phyloP scores from a whole-genome alignment of 352 stramenopile species.

The Nothophytophthora sp. region DNA sequence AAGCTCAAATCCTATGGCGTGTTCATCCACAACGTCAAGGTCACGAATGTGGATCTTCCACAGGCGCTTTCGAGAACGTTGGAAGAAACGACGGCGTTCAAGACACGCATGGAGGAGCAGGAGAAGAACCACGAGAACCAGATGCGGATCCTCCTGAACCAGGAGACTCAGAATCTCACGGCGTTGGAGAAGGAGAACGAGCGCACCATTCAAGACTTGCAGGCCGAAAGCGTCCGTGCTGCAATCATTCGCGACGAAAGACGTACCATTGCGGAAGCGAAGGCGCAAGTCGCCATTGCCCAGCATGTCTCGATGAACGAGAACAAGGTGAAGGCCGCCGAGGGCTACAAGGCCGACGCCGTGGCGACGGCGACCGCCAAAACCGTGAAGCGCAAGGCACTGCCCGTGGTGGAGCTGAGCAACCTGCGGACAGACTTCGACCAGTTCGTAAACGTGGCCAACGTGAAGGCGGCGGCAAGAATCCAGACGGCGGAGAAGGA shows the following conservation, averaged over 20 bases:
- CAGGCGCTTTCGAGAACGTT: constrained; percentile 60
- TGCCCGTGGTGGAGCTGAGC: constrained; percentile 56
- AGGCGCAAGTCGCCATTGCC: constrained; percentile 73
- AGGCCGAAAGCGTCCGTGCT: constrained; percentile 64
- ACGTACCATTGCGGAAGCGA: constrained; percentile 71
- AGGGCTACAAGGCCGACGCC: constrained; percentile 69
- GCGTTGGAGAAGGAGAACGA: constrained; percentile 82
- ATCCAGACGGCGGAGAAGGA: constrained; percentile 69
- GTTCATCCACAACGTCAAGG: constrained; percentile 89
- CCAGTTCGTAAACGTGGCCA: constrained; percentile 66
- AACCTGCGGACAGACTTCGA: constrained; percentile 64
- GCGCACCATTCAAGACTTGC: constrained; percentile 70
- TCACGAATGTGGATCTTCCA: constrained; percentile 85
- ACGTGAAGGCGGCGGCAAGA: constrained; percentile 57
- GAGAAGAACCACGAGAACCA: constrained; percentile 91
- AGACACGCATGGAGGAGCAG: constrained; percentile 88
- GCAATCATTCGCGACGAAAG: constrained; percentile 81
- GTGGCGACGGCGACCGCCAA: constrained; percentile 51
- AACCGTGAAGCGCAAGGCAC: constrained; percentile 60
- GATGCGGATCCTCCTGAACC: constrained; percentile 78
- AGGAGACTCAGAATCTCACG: constrained; percentile 84
- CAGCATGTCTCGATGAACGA: constrained; percentile 51
- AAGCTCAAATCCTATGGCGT: constrained; percentile 76
- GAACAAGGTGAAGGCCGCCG: constrained; percentile 74
- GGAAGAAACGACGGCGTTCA: constrained; percentile 86